Base-by-base conservation (phyloP, 2,329 filamentous ascomycete species). In the Stenocarpella maydis region DNA sequence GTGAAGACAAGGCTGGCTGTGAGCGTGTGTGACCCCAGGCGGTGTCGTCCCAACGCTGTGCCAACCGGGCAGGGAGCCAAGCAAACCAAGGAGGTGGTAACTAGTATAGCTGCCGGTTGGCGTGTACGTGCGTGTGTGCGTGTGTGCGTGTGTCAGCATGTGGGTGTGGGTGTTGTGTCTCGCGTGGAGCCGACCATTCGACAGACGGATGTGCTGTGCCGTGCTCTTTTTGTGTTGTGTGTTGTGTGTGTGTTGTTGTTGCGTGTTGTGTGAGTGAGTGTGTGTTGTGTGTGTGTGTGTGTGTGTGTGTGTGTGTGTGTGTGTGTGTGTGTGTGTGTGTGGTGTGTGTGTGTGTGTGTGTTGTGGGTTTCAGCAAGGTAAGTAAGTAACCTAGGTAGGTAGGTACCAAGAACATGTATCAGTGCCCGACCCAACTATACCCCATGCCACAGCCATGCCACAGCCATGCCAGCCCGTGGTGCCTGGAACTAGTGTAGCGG, bases 401-500 rank as follows among this genome's bases (percentile, higher is more conserved):
- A 39, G 12, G 31, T 47, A 60, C 41, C 52, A 54, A 49, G 47
- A 28, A 19, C 45, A 60, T 67, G 63, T 69, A 47, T 67, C 63
- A 65, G 37, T 69, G 68, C 68, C 68, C 68, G 64, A 69, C 68
- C 64, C 47, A 67, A 47, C 26, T 31, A 50, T n/a, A n/a, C n/a
- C 17, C 69, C 67, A 43, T 54, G 53, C 50, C 21, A 19, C 19
- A n/a, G 60, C 50, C 21, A 24, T 24, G n/a, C 39, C 37, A 39
- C 49, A 55, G 28, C 52, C 52, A 39, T 55, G 39, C 52, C 52
- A 31, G 50, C 65, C 52, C 43, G 24, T 47, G 47, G 69, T 71
- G 69, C 69, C 69, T 71, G 69, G 67, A 64, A 65, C 69, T 71
- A 71, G n/a, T n/a, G n/a, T n/a, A 34, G 34, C 31, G 49, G 61